These are phyloP conservation scores for Linnemannia elongata DNA, from an alignment of 192 early-diverging fungal genomes.

Conservation along the genomic window DNA sequence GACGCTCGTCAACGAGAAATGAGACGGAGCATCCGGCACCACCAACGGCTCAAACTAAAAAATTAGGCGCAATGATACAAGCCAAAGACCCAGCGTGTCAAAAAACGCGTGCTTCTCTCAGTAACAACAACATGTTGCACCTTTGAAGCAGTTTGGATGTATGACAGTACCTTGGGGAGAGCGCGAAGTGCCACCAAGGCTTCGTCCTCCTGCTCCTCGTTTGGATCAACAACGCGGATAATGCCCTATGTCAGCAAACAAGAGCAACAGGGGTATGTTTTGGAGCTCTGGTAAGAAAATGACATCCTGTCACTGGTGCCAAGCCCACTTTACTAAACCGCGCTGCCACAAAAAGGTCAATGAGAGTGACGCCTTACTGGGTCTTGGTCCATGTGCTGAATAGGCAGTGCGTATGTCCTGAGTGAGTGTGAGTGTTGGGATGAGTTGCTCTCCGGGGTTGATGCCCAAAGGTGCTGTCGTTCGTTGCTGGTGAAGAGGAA, in stretches of 20 bases:
- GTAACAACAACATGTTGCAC: not conserved
- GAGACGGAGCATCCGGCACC: conserved; percentile 24
- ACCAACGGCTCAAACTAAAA: conserved; percentile 46
- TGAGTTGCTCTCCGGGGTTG: not conserved
- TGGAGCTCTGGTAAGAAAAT: not conserved
- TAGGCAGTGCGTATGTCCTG: not conserved
- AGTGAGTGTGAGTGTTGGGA: not conserved
- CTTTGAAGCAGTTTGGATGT: not conserved
- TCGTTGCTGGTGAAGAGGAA: not conserved
- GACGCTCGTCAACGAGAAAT: conserved; percentile 48
- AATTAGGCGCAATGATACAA: not conserved
- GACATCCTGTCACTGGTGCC: not conserved
- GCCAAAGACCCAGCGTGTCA: not conserved
- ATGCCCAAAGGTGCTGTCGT: not conserved
- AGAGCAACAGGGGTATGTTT: not conserved
- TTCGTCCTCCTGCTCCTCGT: conserved; percentile 38
- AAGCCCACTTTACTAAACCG: not conserved
- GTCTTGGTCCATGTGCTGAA: not conserved
- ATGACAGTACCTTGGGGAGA: conserved; percentile 30
- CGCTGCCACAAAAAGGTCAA: not conserved
- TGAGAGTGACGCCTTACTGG: not conserved
- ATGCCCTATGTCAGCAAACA: conserved; percentile 20
- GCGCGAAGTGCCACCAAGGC: conserved; percentile 27
- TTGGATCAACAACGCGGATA: conserved; percentile 32
- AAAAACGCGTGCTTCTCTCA: not conserved